Conservation (phyloP, 1,139 yeast genomes). For the Sugiyamaella castrensis region DNA sequence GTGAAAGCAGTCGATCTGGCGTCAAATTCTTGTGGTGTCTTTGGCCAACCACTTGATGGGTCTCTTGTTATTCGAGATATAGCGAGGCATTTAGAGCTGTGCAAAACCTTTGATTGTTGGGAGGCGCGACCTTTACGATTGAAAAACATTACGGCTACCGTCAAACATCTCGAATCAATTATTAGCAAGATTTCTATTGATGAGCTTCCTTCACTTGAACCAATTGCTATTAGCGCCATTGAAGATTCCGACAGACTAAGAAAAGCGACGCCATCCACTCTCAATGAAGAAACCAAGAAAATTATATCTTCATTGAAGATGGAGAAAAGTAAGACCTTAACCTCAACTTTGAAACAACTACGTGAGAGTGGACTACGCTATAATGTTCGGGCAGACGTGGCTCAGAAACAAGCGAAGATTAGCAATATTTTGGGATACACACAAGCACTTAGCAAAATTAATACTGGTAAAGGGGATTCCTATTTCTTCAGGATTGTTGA, state of each 20-base stretch:
- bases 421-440: constrained; percentile 54
- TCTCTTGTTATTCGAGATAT: not conserved
- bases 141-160: constrained; percentile 47
- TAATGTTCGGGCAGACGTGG: constrained; percentile 61
- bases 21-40: not conserved
- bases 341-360: constrained; percentile 72
- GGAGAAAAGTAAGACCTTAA: constrained; percentile 73
- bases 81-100: constrained; percentile 19
- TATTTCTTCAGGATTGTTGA: constrained; percentile 73
- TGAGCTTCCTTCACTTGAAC: constrained; percentile 44
- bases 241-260: constrained; percentile 61
- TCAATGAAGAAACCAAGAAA: constrained; percentile 74
- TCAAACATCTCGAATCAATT: constrained; percentile 24
- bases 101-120: constrained; percentile 47
- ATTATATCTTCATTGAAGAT: constrained; percentile 67
- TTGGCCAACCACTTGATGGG: not conserved
- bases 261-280: constrained; percentile 70
- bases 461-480: constrained; percentile 50
- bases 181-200: constrained; percentile 22
- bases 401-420: constrained; percentile 58
- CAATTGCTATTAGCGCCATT: constrained; percentile 53
- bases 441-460: constrained; percentile 44
- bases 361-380: constrained; percentile 72
- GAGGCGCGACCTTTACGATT: constrained; percentile 53
- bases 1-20: not conserved